Evolutionary conservation across 2,329 filamentous ascomycete genomes (phyloP).

Genomic region (Periconia sp.): DNA sequence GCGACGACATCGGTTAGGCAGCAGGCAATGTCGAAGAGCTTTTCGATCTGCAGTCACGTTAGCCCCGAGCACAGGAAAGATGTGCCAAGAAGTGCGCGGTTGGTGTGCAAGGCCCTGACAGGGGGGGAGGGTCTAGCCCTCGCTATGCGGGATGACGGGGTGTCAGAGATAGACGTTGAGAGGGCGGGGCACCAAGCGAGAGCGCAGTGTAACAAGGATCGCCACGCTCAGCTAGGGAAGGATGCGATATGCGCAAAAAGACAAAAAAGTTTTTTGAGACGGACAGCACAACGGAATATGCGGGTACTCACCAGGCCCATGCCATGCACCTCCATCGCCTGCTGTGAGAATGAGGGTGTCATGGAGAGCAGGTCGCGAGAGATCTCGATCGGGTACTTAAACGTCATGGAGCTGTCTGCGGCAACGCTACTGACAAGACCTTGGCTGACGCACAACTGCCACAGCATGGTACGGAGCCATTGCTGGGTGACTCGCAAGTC

Average conservation of each 20-base stretch:
- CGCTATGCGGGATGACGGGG: slow-evolving; percentile 10
- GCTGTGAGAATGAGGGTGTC: slow-evolving; percentile 73
- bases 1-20: slow-evolving; percentile 76
- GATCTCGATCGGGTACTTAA: slow-evolving; percentile 67
- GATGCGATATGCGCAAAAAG: slow-evolving; percentile 1
- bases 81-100: background rate
- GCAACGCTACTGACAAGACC: slow-evolving; percentile 67
- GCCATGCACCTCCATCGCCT: slow-evolving; percentile 76
- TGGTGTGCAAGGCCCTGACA: background rate
- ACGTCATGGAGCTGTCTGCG: slow-evolving; percentile 65
- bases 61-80: slow-evolving; percentile 22
- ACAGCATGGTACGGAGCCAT: slow-evolving; percentile 74
- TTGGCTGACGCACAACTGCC: slow-evolving; percentile 72
- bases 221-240: slow-evolving; percentile 8
- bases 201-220: slow-evolving; percentile 28
- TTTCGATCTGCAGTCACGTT: slow-evolving; percentile 67
- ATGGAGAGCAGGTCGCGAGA: slow-evolving; percentile 66
- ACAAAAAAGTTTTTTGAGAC: no score
- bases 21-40: slow-evolving; percentile 77
- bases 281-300: no score
- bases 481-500: slow-evolving; percentile 73
- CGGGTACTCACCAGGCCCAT: slow-evolving; percentile 69
- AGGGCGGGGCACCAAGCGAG: slow-evolving; percentile 28
- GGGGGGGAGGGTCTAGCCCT: slow-evolving; percentile 11
- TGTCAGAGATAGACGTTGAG: slow-evolving; percentile 38